These are phyloP conservation scores for Tuber aestivum DNA, from an alignment of 495 filamentous ascomycete genomes.

Conservation along the genomic window DNA sequence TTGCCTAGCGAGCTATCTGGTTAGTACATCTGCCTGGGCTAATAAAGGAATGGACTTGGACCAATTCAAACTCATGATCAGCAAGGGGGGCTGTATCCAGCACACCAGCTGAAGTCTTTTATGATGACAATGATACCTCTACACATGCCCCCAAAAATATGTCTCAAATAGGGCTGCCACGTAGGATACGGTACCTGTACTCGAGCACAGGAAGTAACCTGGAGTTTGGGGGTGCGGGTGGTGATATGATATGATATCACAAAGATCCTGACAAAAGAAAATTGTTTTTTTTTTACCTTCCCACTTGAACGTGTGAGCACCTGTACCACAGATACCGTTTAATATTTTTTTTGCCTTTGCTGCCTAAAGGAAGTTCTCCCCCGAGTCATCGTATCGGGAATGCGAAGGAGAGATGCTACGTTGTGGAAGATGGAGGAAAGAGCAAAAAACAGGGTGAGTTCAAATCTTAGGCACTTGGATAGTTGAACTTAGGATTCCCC, in stretches of 20 bases:
- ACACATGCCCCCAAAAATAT: not conserved
- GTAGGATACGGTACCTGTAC: not conserved
- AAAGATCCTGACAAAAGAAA: not conserved
- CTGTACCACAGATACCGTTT: not conserved
- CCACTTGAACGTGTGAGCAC: not conserved
- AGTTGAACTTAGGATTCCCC: not conserved
- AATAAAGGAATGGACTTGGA: not conserved
- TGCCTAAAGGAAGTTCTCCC: not conserved
- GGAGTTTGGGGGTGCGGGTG: not conserved
- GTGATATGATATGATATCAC: not conserved
- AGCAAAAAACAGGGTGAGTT: not conserved
- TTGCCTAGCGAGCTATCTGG: not conserved
- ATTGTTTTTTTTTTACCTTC: not conserved
- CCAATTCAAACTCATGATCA: not conserved
- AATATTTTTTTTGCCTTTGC: not conserved
- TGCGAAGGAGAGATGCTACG: not conserved
- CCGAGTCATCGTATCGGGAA: not conserved
- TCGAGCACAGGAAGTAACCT: not conserved
- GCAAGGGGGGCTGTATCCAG: not conserved
- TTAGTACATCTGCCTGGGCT: not conserved
- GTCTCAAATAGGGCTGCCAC: not conserved
- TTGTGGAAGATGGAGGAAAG: not conserved
- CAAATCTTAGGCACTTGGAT: not conserved
- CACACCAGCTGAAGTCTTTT: not conserved
- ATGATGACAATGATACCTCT: not conserved